Conservation (phyloP, 371 early-diverging fungal species). For the Lichtheimia ornata region DNA sequence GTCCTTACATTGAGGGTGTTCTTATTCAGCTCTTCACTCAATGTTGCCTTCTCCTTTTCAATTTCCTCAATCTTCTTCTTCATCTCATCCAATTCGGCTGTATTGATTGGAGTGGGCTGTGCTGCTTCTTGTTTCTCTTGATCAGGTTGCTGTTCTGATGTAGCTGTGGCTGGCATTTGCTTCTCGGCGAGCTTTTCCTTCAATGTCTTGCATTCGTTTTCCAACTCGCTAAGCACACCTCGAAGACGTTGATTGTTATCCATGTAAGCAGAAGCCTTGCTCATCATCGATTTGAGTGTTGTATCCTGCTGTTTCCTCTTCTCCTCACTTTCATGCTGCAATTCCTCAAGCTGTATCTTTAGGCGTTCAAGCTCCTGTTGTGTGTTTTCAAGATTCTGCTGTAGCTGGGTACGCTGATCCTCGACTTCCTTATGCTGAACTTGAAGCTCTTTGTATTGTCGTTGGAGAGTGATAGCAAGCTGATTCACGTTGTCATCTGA, state of each 20-base stretch:
- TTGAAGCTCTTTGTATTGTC: too few species aligned
- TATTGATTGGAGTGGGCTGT: neutral
- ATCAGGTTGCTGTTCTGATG: neutral
- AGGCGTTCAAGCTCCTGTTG: neutral
- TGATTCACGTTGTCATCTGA: too few species aligned
- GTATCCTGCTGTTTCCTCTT: neutral
- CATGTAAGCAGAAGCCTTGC: too few species aligned
- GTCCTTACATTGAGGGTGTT: neutral
- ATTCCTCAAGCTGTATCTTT: neutral
- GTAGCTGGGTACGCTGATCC: too few species aligned
- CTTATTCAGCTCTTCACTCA: neutral
- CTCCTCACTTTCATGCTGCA: neutral
- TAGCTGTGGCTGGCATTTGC: neutral
- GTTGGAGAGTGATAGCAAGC: too few species aligned
- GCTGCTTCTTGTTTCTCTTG: neutral
- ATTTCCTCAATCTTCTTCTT: neutral
- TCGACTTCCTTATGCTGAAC: too few species aligned
- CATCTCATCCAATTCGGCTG: neutral
- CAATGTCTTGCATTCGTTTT: neutral
- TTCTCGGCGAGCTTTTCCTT: neutral
- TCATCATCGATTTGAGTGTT: too few species aligned
- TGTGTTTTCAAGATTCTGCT: neutral
- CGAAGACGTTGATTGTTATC: too few species aligned
- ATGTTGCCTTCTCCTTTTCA: neutral
- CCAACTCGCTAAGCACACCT: too few species aligned